Percentiles rank a stretch among this genome's conserved stretches.
phyloP scores from a whole-genome alignment of 169 alveolate genomes.

The Plasmodium knowlesi region DNA sequence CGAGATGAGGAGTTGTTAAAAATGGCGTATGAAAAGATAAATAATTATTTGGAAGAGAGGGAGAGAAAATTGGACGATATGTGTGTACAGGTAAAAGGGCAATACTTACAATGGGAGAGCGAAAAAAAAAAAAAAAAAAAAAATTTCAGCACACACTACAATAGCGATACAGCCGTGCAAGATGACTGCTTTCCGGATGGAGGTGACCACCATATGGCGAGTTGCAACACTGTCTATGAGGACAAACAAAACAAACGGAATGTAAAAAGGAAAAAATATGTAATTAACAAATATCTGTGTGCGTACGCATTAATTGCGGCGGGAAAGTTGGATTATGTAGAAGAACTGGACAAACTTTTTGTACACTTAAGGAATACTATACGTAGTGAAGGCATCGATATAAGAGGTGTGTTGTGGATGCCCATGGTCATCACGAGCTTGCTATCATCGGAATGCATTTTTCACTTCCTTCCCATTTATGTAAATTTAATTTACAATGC shows the following conservation, averaged over 20 bases:
- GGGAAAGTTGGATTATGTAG: slow-evolving; percentile 60
- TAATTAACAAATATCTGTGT: slow-evolving; percentile 56
- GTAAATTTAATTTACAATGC: slow-evolving; percentile 59
- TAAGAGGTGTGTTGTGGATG: slow-evolving; percentile 75
- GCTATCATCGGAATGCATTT: slow-evolving; percentile 45
- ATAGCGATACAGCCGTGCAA: background rate
- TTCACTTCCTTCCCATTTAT: slow-evolving; percentile 61
- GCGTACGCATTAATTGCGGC: slow-evolving; percentile 76
- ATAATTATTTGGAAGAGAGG: slow-evolving; percentile 29
- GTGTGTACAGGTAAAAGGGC: background rate
- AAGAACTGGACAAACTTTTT: slow-evolving; percentile 35
- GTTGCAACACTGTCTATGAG: background rate
- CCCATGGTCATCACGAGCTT: slow-evolving; percentile 68
- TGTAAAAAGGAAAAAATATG: background rate
- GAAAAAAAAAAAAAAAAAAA: background rate
- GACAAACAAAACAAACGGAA: background rate
- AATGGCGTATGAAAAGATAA: slow-evolving; percentile 54
- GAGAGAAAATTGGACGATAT: slow-evolving; percentile 6
- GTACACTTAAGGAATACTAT: slow-evolving; percentile 50
- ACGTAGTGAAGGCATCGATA: slow-evolving; percentile 57
- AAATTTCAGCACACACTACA: background rate
- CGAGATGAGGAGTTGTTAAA: slow-evolving; percentile 46
- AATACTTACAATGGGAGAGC: background rate
- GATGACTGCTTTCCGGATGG: background rate
- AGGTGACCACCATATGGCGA: background rate